phyloP scores from a whole-genome alignment of 2,329 filamentous ascomycete genomes.

The Penicillium sp. region DNA sequence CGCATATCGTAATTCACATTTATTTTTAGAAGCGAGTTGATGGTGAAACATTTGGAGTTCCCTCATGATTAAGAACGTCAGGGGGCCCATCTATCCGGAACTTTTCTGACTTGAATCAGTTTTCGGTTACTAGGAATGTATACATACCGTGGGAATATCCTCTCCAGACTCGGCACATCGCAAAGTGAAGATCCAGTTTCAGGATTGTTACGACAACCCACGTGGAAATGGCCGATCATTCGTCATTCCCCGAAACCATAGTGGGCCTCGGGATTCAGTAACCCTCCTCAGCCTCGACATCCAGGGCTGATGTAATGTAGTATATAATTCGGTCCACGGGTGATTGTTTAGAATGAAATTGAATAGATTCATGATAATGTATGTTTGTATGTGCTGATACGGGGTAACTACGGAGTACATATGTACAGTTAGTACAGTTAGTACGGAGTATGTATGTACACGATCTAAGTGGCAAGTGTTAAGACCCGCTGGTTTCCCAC shows the following conservation, averaged over 20 bases:
- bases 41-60: constrained; percentile 1
- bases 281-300: background rate
- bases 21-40: constrained; percentile 7
- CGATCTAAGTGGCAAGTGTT: constrained; percentile 1
- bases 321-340: no score
- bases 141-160: background rate
- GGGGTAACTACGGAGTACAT: no score
- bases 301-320: background rate
- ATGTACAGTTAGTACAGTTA: no score
- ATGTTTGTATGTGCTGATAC: no score
- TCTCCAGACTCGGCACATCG: background rate
- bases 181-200: constrained; percentile 2
- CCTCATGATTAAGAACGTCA: background rate
- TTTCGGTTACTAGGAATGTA: background rate
- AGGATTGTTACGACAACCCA: constrained; percentile 2
- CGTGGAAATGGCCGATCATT: constrained; percentile 4
- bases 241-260: background rate
- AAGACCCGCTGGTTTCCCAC: constrained; percentile 19
- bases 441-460: no score
- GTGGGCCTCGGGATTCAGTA: background rate
- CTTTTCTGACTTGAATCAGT: background rate
- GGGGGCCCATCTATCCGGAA: constrained; percentile 4
- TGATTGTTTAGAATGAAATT: no score
- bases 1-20: background rate
- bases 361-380: background rate